Percentiles rank a stretch among this genome's conserved stretches.
Evolutionary conservation across 495 filamentous ascomycete genomes (phyloP).

Genomic region (Daldinia bambusicola): DNA sequence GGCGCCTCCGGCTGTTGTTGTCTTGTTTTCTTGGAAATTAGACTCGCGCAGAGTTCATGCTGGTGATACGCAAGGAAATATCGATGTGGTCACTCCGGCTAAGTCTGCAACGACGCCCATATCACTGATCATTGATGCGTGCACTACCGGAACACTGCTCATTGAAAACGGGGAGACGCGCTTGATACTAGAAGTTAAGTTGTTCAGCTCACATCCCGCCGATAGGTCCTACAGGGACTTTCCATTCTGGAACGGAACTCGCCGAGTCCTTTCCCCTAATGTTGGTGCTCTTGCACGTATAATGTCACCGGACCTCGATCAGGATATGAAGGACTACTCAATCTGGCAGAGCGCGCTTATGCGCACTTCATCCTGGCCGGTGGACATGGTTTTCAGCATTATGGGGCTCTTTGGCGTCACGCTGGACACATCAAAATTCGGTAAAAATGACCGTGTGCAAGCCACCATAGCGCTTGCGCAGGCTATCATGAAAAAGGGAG

Average conservation of each 20-base stretch:
- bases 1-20: neutral
- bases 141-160: neutral
- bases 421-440: neutral
- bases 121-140: neutral
- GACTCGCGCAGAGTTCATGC: neutral
- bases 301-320: neutral
- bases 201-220: neutral
- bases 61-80: neutral
- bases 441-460: neutral
- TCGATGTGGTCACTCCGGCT: neutral
- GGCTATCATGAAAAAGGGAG: neutral
- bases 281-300: neutral
- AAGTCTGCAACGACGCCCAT: neutral
- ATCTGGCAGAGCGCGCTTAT: conserved; percentile 2
- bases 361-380: neutral
- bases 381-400: neutral
- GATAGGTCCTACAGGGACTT: neutral
- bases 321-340: neutral
- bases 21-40: neutral
- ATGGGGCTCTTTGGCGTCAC: neutral
- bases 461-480: neutral
- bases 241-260: no score
- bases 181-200: neutral
- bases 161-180: no score
- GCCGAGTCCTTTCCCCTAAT: neutral